Conservation (phyloP, 495 filamentous ascomycete genomes). For the Xylaria scruposa region DNA sequence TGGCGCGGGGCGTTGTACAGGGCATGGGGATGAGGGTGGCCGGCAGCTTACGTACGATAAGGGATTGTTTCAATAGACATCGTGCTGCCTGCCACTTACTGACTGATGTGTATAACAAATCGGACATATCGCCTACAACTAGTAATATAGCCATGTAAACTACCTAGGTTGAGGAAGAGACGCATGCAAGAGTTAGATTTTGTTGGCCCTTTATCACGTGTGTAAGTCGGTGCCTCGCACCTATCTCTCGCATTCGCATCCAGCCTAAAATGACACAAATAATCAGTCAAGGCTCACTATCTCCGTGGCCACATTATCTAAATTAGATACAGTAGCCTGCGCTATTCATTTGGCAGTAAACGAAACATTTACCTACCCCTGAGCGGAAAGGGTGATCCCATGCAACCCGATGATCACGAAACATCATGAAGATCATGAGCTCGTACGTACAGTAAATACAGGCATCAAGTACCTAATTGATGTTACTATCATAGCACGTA, state of each 20-base stretch:
- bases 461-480: background rate
- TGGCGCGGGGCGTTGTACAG: conserved; percentile 6
- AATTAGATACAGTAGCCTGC: background rate
- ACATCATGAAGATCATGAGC: background rate
- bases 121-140: background rate
- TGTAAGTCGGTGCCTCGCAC: background rate
- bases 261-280: background rate
- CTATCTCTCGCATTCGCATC: background rate
- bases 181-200: background rate
- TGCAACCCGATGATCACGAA: background rate
- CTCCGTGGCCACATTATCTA: background rate
- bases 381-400: background rate
- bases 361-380: background rate
- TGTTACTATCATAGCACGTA: background rate
- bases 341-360: background rate
- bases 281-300: background rate
- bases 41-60: background rate
- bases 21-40: background rate
- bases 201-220: background rate
- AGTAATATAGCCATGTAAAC: background rate
- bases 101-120: background rate
- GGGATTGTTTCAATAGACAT: background rate
- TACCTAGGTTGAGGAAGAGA: background rate
- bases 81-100: background rate
- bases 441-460: background rate